phyloP scores from a whole-genome alignment of 1,139 yeast species.

The Scheffersomyces parashehatae region DNA sequence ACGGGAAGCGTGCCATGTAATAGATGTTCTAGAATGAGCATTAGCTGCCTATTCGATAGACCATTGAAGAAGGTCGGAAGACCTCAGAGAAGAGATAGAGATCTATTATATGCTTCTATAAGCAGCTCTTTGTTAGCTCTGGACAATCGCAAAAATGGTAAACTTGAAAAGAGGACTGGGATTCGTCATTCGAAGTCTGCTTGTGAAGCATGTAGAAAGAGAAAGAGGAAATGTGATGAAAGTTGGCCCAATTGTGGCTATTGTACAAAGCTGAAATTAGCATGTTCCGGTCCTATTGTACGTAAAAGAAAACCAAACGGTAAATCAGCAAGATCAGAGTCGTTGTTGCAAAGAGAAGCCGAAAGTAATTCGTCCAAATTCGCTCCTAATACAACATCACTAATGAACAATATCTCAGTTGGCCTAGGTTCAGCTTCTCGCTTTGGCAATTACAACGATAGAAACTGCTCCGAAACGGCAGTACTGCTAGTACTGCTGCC shows the following conservation, averaged over 20 bases:
- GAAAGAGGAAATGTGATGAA: slow-evolving; percentile 7
- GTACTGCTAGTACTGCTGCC: not conserved
- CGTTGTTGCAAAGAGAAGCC: not conserved
- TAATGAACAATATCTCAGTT: not conserved
- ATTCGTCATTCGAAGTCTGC: slow-evolving; percentile 3
- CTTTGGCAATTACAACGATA: not conserved
- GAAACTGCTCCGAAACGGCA: not conserved
- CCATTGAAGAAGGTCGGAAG: slow-evolving; percentile 14
- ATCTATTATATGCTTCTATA: not conserved
- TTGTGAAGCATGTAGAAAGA: slow-evolving; percentile 5
- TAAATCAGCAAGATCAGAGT: not conserved
- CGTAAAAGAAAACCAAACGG: not conserved
- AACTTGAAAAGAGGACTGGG: slow-evolving; percentile 1
- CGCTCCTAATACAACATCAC: not conserved
- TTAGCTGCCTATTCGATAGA: slow-evolving; percentile 11
- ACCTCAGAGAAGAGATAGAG: slow-evolving; percentile 7
- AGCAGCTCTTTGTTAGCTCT: not conserved
- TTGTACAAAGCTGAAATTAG: slow-evolving; percentile 1
- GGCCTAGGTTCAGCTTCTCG: not conserved
- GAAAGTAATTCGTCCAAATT: not conserved
- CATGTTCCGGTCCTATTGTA: not conserved
- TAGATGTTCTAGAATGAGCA: slow-evolving; percentile 7
- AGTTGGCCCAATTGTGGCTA: slow-evolving; percentile 3
- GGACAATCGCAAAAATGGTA: not conserved
- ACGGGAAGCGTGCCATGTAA: slow-evolving; percentile 12